Base-by-base conservation (phyloP, 2,329 filamentous ascomycete genomes). In the Hymenoscyphus fructigenus region DNA sequence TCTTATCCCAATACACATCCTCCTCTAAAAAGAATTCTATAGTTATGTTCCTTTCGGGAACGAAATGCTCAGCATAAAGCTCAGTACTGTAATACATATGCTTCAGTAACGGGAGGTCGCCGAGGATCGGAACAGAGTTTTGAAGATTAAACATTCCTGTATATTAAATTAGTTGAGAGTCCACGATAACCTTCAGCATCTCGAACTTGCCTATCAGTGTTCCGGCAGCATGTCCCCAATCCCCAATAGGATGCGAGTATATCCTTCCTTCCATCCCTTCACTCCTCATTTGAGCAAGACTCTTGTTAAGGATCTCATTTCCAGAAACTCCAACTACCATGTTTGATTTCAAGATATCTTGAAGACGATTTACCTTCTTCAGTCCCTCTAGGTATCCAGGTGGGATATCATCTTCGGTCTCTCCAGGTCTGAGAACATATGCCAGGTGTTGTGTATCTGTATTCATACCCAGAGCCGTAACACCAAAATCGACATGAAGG, bases 361-460 rank as follows among this genome's bases (percentile, higher is more conserved):
- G 82, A 34, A 82, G 71, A 5, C 77, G 75, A 63, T 84, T 83
- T 1, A 72, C 81, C 66, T 81, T 82, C 61, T 71, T 74, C 65
- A 84, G 69, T 0, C 82, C 82, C 17, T 79, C 78, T 15, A 76
- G 66, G 34, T 83, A 70, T 2, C 79, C 78, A 58, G 72, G 64
- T 0, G 81, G 81, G 1, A 83, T 76, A 53, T 81, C 78, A 0
- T 72, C 71, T 47, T 77, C 77, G 9, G 76, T 77, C 70, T 81
- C 75, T 20, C 75, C 79, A 0, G 81, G 81, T 5, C 74, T 71
- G 17, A 83, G 75, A 15, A 84, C 81, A 65, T 83, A 84, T 0
- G 76, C 81, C 3, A 84, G 71, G 57, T 84, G 82, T 72, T 84
- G 81, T 1, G 82, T 83, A 63, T 82, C 81, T 1, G 81, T 83